Percentiles rank a stretch among this genome's conserved stretches.
Conservation (phyloP, 2,329 filamentous ascomycete genomes). For the Helotiales sp. region DNA sequence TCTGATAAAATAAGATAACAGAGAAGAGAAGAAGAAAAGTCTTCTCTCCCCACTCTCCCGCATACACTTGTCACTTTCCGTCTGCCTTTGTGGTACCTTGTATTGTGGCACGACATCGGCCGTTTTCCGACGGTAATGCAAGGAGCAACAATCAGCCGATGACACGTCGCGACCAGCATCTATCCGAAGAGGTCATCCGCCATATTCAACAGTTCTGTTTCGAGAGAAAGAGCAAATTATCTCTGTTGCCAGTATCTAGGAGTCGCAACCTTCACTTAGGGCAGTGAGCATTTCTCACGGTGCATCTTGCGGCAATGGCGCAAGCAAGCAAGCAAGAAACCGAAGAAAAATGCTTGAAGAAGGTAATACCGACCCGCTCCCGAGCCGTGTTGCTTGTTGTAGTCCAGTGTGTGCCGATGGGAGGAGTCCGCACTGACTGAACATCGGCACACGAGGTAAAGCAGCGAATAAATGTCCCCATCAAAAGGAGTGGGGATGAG, state of each 20-base stretch:
- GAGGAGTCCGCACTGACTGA: background rate
- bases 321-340: background rate
- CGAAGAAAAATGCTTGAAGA: background rate
- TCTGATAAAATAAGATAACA: conserved; percentile 12
- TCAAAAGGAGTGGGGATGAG: conserved; percentile 1
- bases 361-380: conserved; percentile 6
- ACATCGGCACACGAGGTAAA: background rate
- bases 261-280: background rate
- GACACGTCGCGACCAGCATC: background rate
- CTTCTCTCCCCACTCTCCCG: background rate
- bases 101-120: background rate
- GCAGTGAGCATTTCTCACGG: background rate
- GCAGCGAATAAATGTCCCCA: background rate
- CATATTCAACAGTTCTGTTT: background rate
- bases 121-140: background rate
- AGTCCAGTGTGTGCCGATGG: background rate
- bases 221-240: background rate
- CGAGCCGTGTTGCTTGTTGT: conserved; percentile 3
- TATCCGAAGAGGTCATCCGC: background rate
- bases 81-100: background rate
- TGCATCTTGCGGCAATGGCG: background rate
- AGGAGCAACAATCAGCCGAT: conserved; percentile 7
- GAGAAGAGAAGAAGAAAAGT: background rate
- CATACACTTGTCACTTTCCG: background rate
- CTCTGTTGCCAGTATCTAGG: background rate